These are phyloP conservation scores for Cutaneotrichosporon spelunceum DNA, from an alignment of 1,284 basidiomycete genomes.

Conservation along the genomic window DNA sequence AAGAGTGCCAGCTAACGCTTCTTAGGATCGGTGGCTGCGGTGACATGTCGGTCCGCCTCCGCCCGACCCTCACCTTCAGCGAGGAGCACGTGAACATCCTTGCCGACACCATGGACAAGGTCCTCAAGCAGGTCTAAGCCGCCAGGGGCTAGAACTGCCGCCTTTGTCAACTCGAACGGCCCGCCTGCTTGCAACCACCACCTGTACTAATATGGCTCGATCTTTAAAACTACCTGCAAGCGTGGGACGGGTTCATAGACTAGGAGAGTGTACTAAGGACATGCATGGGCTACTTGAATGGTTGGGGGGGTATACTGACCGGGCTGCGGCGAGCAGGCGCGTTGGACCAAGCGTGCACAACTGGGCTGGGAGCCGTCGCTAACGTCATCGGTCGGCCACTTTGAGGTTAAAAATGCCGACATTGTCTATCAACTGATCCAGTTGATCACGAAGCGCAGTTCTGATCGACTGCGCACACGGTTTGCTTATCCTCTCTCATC, in stretches of 20 bases:
- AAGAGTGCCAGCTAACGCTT: not conserved
- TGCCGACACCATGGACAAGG: slow-evolving; percentile 42
- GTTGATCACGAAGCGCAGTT: not conserved
- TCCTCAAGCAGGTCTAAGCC: slow-evolving; percentile 32
- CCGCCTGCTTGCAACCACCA: not conserved
- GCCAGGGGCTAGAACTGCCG: not conserved
- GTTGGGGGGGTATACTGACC: too few species aligned
- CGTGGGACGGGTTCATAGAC: not conserved
- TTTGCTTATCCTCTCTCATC: not conserved
- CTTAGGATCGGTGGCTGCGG: slow-evolving; percentile 31
- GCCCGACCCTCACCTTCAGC: slow-evolving; percentile 57
- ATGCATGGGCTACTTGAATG: not conserved
- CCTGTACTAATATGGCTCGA: slow-evolving; percentile 6
- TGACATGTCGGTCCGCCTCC: slow-evolving; percentile 52
- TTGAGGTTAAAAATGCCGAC: not conserved
- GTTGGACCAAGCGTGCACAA: too few species aligned
- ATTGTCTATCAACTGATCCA: too few species aligned
- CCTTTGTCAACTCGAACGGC: not conserved
- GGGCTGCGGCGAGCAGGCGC: too few species aligned
- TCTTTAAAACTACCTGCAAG: not conserved
- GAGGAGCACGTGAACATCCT: slow-evolving; percentile 53
- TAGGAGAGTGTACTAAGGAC: slow-evolving; percentile 5
- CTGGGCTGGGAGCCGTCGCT: too few species aligned
- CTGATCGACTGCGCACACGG: not conserved
- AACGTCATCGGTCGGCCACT: not conserved